These are phyloP conservation scores for Solanum chacoense DNA, from an alignment of 305 asterid species.

Conservation along the genomic window DNA sequence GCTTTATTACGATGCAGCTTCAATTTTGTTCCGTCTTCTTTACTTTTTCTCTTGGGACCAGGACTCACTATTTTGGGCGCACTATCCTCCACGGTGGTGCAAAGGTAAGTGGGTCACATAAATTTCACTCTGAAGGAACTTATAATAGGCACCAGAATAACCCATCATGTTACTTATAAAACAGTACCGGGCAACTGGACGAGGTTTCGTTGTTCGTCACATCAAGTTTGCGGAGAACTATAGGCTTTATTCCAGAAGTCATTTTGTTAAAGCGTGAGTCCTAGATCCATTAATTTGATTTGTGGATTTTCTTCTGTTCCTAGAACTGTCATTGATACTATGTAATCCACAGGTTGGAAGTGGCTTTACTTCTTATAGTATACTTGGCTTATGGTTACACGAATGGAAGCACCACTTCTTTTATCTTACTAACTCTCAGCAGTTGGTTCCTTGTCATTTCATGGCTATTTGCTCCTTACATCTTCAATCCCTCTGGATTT, in stretches of 20 bases:
- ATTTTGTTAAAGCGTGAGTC: slow-evolving; percentile 97
- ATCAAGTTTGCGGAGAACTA: slow-evolving; percentile 96
- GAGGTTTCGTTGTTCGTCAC: slow-evolving; percentile 97
- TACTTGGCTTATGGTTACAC: slow-evolving; percentile 81
- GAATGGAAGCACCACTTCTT: slow-evolving; percentile 60
- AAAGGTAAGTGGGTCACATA: slow-evolving; percentile 43
- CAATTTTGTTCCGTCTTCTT: slow-evolving; percentile 97
- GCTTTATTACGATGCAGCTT: slow-evolving; percentile 97
- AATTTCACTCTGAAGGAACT: neutral
- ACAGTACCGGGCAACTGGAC: slow-evolving; percentile 96
- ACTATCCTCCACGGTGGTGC: slow-evolving; percentile 99
- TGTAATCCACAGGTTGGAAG: slow-evolving; percentile 70
- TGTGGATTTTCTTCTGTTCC: neutral
- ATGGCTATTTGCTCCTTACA: slow-evolving; percentile 97
- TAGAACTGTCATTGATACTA: neutral
- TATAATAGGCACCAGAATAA: neutral
- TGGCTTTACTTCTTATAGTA: slow-evolving; percentile 83
- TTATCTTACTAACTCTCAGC: slow-evolving; percentile 67
- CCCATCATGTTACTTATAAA: neutral
- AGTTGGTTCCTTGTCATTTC: slow-evolving; percentile 98
- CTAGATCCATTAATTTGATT: neutral
- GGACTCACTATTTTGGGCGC: slow-evolving; percentile 97
- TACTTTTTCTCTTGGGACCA: slow-evolving; percentile 90
- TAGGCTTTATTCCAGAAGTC: slow-evolving; percentile 94
- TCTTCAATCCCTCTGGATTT: slow-evolving; percentile 97